These are phyloP conservation scores for Eucalyptus polybractea DNA, from an alignment of 345 rosid genomes.

Conservation along the genomic window DNA sequence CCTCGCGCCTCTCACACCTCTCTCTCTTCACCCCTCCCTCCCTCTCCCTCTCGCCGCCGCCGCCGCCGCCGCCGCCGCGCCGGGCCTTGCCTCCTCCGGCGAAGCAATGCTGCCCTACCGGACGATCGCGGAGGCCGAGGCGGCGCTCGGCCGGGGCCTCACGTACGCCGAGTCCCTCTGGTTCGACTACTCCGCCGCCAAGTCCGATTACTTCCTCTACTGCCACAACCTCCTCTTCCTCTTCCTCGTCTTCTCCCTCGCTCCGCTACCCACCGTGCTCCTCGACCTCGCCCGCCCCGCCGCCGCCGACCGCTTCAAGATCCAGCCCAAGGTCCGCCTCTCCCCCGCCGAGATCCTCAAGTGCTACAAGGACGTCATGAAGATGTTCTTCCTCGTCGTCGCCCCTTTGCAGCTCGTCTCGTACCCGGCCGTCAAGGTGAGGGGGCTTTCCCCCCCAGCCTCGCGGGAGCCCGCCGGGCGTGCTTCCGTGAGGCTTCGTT, in stretches of 20 bases:
- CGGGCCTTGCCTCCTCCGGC: neutral
- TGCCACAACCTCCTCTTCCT: slow-evolving; percentile 72
- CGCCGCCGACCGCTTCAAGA: slow-evolving; percentile 56
- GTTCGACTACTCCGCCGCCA: slow-evolving; percentile 73
- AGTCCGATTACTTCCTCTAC: slow-evolving; percentile 73
- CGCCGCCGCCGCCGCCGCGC: neutral
- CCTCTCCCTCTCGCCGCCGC: neutral
- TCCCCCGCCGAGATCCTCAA: slow-evolving; percentile 41
- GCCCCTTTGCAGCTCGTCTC: slow-evolving; percentile 77
- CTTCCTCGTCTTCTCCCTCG: slow-evolving; percentile 56
- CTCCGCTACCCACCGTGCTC: slow-evolving; percentile 57
- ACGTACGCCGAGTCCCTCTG: slow-evolving; percentile 57
- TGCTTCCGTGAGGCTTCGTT: neutral
- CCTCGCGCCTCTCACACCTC: neutral
- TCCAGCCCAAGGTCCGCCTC: slow-evolving; percentile 71
- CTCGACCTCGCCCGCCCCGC: slow-evolving; percentile 35
- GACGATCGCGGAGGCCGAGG: slow-evolving; percentile 46
- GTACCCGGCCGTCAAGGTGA: slow-evolving; percentile 70
- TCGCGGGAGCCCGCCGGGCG: neutral
- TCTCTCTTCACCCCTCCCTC: neutral
- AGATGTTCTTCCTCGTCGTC: slow-evolving; percentile 62
- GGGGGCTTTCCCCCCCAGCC: neutral
- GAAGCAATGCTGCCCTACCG: slow-evolving; percentile 59
- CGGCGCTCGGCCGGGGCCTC: slow-evolving; percentile 65
- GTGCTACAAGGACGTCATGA: slow-evolving; percentile 80